Evolutionary conservation across 108 stramenopile species (phyloP), one percentile per base, ranked within the genome.

Genomic region (Nitzschia sp.): DNA sequence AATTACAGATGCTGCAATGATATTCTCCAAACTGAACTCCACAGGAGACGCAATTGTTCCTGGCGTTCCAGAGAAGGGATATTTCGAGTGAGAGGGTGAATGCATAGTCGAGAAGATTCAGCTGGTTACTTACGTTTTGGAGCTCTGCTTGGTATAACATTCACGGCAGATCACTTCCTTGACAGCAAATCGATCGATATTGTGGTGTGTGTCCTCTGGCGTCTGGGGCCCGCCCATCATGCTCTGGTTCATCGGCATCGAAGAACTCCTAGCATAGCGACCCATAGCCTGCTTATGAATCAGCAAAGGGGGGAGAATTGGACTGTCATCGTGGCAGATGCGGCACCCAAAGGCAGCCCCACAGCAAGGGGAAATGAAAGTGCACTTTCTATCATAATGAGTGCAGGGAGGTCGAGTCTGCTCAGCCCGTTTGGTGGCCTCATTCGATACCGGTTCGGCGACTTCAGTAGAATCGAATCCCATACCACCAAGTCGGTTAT

Each of bases 271-370:
- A 1, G 29, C 30, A 17, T 48, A 49, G 5, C 76, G 62, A 26
- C 69, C 24, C 31, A 57, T 31, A 9, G 69, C 69, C 31, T 69
- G 54, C 38, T 35, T 79, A 4, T 68, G 64, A 75, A 59, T 71
- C 18, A 71, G 48, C 38, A 71, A 35, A n/a, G 90, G 90, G 42
- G 89, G 89, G n/a, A 94, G 74, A 35, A 76, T 76, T 2, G 87
- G 82, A 51, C 78, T 78, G 59, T 94, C 93, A 64, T 94, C 90
- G 75, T 94, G 93, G 71, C 93, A 94, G 45, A 94, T 92, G 1
- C 93, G 89, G 73, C 93, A 94, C 25, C 93, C 93, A 82, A 94
- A 91, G 30, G 87, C 87, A 34, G 86, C 63, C 29, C 93, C 93
- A 78, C 93, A 94, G 53, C 93, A 94, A 24, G 90, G 93, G 47